A percentile compares a stretch with the other conserved stretches of the same genome.
Evolutionary conservation across 495 filamentous ascomycete genomes (phyloP).

Genomic region (Ramalina intermedia): DNA sequence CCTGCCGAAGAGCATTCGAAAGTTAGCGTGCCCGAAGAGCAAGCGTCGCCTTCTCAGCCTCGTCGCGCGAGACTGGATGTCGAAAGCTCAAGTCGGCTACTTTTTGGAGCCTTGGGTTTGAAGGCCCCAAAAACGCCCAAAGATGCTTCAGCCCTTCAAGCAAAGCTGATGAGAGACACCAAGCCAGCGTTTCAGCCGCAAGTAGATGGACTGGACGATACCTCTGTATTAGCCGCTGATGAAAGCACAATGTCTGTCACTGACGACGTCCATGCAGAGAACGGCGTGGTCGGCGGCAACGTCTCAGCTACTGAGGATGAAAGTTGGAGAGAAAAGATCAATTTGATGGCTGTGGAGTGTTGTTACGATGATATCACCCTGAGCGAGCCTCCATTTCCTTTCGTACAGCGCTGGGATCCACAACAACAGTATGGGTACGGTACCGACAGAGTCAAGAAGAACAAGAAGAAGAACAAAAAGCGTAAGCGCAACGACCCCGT

Average conservation of each 20-base stretch:
- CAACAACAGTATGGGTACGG: slow-evolving; percentile 42
- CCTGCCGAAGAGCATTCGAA: background rate
- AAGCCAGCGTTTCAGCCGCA: slow-evolving; percentile 12
- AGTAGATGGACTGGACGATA: slow-evolving; percentile 16
- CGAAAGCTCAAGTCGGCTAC: slow-evolving; percentile 46
- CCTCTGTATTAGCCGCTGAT: background rate
- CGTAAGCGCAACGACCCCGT: slow-evolving; percentile 27
- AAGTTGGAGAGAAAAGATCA: slow-evolving; percentile 62
- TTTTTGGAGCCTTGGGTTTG: slow-evolving; percentile 63
- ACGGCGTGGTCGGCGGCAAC: background rate
- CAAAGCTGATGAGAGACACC: slow-evolving; percentile 30
- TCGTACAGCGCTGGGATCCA: slow-evolving; percentile 74
- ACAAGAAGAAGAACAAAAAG: slow-evolving; percentile 44
- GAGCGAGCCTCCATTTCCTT: slow-evolving; percentile 76
- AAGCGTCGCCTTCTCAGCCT: slow-evolving; percentile 18
- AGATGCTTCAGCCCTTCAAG: slow-evolving; percentile 48
- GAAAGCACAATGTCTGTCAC: too few relatives aligned
- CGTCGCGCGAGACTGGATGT: slow-evolving; percentile 46
- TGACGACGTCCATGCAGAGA: too few relatives aligned
- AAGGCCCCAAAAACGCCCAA: slow-evolving; percentile 50
- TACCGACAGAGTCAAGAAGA: slow-evolving; percentile 25
- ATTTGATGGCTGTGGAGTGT: slow-evolving; percentile 67
- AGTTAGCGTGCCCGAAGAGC: slow-evolving; percentile 1
- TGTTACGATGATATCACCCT: slow-evolving; percentile 56
- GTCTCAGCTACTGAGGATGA: slow-evolving; percentile 21